A percentile compares a stretch with the other conserved stretches of the same genome.
Evolutionary conservation across 1,284 basidiomycete species (phyloP).

Genomic region (Cutaneotrichosporon dermatis): DNA sequence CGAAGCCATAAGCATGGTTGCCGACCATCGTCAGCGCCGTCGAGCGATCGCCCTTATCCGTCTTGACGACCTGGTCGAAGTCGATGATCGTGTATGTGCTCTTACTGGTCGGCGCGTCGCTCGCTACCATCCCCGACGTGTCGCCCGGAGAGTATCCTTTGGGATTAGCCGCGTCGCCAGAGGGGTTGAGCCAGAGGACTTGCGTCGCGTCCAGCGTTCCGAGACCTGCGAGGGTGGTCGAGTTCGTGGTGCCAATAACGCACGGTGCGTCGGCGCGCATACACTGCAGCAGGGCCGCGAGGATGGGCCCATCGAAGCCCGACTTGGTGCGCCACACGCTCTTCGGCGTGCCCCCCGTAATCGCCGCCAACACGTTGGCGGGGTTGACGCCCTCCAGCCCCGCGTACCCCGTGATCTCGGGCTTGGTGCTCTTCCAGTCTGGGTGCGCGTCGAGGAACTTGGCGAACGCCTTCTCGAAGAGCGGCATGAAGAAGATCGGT

Average conservation of each 20-base stretch:
- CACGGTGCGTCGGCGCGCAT: slow-evolving; percentile 16
- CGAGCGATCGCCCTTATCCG: slow-evolving; percentile 5
- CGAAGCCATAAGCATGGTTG: slow-evolving; percentile 19
- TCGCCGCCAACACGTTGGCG: slow-evolving; percentile 14
- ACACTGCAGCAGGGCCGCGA: slow-evolving; percentile 14
- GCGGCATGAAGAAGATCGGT: slow-evolving; percentile 22
- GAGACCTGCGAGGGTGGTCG: slow-evolving; percentile 12
- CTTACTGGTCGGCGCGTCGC: slow-evolving; percentile 9
- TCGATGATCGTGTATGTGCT: slow-evolving; percentile 18
- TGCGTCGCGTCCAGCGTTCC: slow-evolving; percentile 8
- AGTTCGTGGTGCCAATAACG: slow-evolving; percentile 13
- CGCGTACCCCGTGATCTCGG: slow-evolving; percentile 7
- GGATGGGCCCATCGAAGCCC: slow-evolving; percentile 11
- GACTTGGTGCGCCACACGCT: slow-evolving; percentile 1
- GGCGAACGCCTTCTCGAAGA: slow-evolving; percentile 25
- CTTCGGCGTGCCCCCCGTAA: slow-evolving; percentile 19
- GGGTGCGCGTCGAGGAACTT: slow-evolving; percentile 21
- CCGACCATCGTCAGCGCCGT: slow-evolving; percentile 15
- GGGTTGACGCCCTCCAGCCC: slow-evolving; percentile 15
- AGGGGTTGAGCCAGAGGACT: slow-evolving; percentile 15
- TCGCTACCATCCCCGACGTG: slow-evolving; percentile 8
- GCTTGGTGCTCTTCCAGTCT: slow-evolving; percentile 6
- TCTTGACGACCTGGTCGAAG: slow-evolving; percentile 18
- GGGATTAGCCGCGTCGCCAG: slow-evolving; percentile 1
- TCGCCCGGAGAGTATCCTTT: slow-evolving; percentile 4